Conservation (phyloP, 2,329 filamentous ascomycete species). For the Periconia sp. region DNA sequence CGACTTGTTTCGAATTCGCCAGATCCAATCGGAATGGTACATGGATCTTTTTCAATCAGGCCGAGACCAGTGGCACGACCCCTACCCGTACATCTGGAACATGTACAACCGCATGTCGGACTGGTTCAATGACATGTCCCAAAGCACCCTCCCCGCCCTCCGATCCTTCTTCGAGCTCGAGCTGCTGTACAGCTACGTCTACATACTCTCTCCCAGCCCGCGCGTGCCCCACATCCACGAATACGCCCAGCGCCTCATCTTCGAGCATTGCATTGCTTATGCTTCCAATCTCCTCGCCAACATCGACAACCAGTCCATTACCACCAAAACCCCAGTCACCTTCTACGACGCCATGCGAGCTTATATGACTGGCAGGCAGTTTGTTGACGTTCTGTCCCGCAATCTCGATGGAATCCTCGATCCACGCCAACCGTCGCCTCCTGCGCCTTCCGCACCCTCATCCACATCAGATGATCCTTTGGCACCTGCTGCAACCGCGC, state of each 20-base stretch:
- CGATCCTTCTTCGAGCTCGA: constrained; percentile 83
- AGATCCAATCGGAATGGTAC: constrained; percentile 86
- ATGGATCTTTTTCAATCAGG: constrained; percentile 83
- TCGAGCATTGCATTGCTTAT: constrained; percentile 84
- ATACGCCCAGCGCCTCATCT: constrained; percentile 78
- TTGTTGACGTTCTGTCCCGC: constrained; percentile 59
- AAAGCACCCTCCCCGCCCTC: constrained; percentile 64
- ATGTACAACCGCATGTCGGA: constrained; percentile 74
- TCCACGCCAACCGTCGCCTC: constrained; percentile 45
- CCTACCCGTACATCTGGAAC: constrained; percentile 72
- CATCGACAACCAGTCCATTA: constrained; percentile 54
- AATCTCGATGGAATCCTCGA: constrained; percentile 52
- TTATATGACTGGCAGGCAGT: constrained; percentile 66
- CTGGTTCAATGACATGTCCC: constrained; percentile 79
- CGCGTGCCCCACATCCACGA: constrained; percentile 72
- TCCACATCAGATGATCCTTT: constrained; percentile 40
- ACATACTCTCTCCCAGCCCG: constrained; percentile 80
- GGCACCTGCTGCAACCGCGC: constrained; percentile 28
- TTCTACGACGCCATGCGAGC: constrained; percentile 86
- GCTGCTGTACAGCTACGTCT: constrained; percentile 85
- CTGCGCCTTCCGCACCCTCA: constrained; percentile 31
- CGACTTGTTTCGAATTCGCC: constrained; percentile 79
- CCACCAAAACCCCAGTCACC: constrained; percentile 70
- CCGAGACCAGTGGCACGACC: constrained; percentile 66
- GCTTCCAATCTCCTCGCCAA: constrained; percentile 72